These are phyloP conservation scores for Sarcodon sp. DNA, from an alignment of 768 basidiomycete genomes.

Conservation along the genomic window DNA sequence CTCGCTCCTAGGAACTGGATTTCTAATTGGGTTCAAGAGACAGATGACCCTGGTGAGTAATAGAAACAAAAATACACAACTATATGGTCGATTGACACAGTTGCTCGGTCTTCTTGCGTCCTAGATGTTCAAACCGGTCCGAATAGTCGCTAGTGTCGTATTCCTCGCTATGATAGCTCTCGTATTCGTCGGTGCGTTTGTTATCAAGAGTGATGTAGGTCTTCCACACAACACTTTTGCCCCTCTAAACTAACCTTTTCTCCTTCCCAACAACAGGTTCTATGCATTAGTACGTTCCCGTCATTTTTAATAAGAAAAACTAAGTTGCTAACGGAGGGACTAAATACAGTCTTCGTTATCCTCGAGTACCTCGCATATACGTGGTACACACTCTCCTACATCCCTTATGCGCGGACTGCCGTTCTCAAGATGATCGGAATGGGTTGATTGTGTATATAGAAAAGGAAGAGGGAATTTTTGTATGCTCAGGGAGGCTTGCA, in stretches of 20 bases:
- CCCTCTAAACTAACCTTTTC: too few relatives aligned
- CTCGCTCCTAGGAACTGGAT: conserved; percentile 79
- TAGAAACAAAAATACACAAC: not conserved
- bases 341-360: conserved; percentile 70
- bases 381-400: conserved; percentile 83
- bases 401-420: conserved; percentile 78
- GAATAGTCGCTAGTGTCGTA: conserved; percentile 67
- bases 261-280: conserved; percentile 26
- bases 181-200: conserved; percentile 81
- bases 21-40: conserved; percentile 78
- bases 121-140: conserved; percentile 93
- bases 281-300: conserved; percentile 47
- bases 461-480: not conserved
- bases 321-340: not conserved
- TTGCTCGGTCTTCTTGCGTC: not conserved
- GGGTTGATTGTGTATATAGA: conserved; percentile 5
- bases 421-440: conserved; percentile 53
- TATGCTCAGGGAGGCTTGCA: not conserved
- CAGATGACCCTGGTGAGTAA: conserved; percentile 66
- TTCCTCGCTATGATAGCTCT: conserved; percentile 71
- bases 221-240: not conserved
- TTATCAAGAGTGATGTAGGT: conserved; percentile 51
- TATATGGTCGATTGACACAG: not conserved
- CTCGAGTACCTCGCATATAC: conserved; percentile 86
- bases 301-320: too few relatives aligned